phyloP scores from a whole-genome alignment of 2,329 filamentous ascomycete genomes.

The Scleromitrula shiraiana region DNA sequence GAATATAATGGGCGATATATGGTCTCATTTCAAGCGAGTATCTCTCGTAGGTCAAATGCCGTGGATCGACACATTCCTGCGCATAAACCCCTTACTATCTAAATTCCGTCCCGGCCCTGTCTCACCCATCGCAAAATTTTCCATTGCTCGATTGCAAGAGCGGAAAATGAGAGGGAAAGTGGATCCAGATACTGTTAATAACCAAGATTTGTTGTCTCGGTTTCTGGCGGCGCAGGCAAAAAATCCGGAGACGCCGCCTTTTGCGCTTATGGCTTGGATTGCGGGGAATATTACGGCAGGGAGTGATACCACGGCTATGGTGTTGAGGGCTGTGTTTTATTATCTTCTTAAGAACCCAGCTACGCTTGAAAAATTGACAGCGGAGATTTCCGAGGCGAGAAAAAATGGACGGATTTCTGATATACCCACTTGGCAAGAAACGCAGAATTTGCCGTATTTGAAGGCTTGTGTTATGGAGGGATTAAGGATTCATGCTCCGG shows the following conservation, averaged over 20 bases:
- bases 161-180: background rate
- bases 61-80: conserved; percentile 2
- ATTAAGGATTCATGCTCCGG: conserved; percentile 40
- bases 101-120: background rate
- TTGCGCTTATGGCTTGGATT: background rate
- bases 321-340: conserved; percentile 14
- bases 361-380: conserved; percentile 5
- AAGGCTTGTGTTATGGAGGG: conserved; percentile 20
- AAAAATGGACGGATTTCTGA: conserved; percentile 5
- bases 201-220: background rate
- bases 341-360: conserved; percentile 12
- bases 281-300: conserved; percentile 1
- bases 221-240: background rate
- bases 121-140: conserved; percentile 1
- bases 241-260: background rate
- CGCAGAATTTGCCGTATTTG: conserved; percentile 7
- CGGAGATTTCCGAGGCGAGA: conserved; percentile 10
- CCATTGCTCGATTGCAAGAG: background rate
- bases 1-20: conserved; percentile 7
- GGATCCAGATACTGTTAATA: background rate
- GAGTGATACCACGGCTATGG: conserved; percentile 14
- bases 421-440: conserved; percentile 4
- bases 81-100: conserved; percentile 1
- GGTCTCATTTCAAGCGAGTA: conserved; percentile 2
- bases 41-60: conserved; percentile 3